phyloP scores from a whole-genome alignment of 73 alveolate species.

The Breviolum minutum region DNA sequence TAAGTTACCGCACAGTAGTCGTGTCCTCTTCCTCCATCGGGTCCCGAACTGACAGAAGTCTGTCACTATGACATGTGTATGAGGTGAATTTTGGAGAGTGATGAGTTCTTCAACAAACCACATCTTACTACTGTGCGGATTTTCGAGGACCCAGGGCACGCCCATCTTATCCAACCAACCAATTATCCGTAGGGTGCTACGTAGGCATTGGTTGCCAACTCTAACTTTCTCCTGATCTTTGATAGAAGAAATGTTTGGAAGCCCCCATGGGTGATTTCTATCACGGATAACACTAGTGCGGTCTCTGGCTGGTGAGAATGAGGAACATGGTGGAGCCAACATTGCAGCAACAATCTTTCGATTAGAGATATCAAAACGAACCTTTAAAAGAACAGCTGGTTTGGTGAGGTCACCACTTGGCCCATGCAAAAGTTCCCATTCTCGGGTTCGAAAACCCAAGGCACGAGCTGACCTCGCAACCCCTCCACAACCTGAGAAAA shows the following conservation, averaged over 20 bases:
- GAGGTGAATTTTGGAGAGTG: not conserved
- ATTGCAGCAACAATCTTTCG: not conserved
- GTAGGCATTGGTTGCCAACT: not conserved
- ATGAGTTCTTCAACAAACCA: not conserved
- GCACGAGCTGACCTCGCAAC: not conserved
- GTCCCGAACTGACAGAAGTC: conserved; percentile 38
- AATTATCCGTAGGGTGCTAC: not conserved
- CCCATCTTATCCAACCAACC: not conserved
- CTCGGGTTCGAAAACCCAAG: not conserved
- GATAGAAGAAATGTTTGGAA: not conserved
- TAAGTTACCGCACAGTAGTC: not conserved
- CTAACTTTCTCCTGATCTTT: not conserved
- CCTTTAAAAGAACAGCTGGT: not conserved
- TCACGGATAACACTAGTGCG: not conserved
- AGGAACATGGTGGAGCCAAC: conserved; percentile 38
- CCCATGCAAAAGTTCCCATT: conserved; percentile 5
- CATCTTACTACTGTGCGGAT: not conserved
- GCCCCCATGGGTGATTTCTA: conserved; percentile 8
- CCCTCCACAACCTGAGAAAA: conserved; percentile 23
- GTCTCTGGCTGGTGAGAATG: not conserved
- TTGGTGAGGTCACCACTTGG: not conserved
- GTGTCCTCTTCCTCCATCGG: not conserved
- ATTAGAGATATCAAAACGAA: not conserved
- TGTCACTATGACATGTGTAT: not conserved
- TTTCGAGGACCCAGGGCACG: conserved; percentile 18